A percentile compares a stretch with the other conserved stretches of the same genome.
phyloP scores from a whole-genome alignment of 2,329 filamentous ascomycete genomes.

The Acrodontium crateriforme region DNA sequence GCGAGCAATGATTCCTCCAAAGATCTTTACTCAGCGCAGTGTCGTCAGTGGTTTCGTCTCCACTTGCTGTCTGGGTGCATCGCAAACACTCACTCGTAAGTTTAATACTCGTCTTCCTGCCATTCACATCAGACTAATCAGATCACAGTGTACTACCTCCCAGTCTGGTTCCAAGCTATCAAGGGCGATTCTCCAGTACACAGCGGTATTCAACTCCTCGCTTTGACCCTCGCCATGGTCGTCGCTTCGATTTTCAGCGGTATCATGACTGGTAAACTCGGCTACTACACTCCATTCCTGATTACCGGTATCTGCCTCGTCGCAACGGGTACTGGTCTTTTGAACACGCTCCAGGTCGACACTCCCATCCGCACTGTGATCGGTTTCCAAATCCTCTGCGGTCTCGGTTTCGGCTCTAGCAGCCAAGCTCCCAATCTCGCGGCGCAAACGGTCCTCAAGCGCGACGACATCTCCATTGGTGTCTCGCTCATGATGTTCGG shows the following conservation, averaged over 20 bases:
- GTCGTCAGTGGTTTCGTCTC: constrained; percentile 26
- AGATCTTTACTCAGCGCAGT: constrained; percentile 30
- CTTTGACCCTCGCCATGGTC: constrained; percentile 30
- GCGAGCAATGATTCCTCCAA: constrained; percentile 28
- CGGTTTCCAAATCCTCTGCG: constrained; percentile 34
- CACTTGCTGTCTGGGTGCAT: constrained; percentile 26
- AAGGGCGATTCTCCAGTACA: constrained; percentile 30
- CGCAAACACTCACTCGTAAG: constrained; percentile 26
- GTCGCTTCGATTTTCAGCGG: constrained; percentile 27
- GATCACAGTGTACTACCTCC: constrained; percentile 31
- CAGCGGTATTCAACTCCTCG: constrained; percentile 34
- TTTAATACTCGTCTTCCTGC: no score
- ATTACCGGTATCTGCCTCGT: constrained; percentile 25
- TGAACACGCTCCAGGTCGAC: constrained; percentile 26
- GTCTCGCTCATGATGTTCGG: constrained; percentile 29
- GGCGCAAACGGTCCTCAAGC: constrained; percentile 21
- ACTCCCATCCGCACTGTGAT: constrained; percentile 30
- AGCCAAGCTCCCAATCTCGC: constrained; percentile 29
- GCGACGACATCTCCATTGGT: constrained; percentile 23
- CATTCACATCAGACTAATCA: no score
- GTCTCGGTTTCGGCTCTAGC: constrained; percentile 28
- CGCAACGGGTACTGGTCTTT: constrained; percentile 29
- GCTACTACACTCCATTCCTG: constrained; percentile 36
- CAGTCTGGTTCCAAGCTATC: constrained; percentile 36
- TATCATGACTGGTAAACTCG: constrained; percentile 23